Percentiles rank a stretch among this genome's conserved stretches.
phyloP scores from a whole-genome alignment of 345 rosid genomes.

The Capsella bursapastoris region DNA sequence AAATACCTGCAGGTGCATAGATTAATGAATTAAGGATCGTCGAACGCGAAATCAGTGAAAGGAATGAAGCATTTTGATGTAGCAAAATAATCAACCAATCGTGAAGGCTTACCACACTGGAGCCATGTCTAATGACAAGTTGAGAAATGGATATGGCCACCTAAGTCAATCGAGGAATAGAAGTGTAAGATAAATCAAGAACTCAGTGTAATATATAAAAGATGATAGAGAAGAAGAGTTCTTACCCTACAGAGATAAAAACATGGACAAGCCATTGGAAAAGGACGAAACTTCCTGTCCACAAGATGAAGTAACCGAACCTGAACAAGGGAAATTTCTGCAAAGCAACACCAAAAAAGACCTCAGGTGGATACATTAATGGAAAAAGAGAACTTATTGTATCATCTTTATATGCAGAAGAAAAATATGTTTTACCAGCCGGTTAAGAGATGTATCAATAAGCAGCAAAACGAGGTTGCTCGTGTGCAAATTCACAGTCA shows the following conservation, averaged over 20 bases:
- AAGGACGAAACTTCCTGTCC: slow-evolving; percentile 62
- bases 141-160: slow-evolving; percentile 85
- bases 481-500: slow-evolving; percentile 70
- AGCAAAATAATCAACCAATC: not conserved
- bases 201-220: not conserved
- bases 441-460: slow-evolving; percentile 62
- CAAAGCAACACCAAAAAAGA: slow-evolving; percentile 30
- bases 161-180: slow-evolving; percentile 38
- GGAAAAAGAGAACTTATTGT: not conserved
- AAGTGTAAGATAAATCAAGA: slow-evolving; percentile 20
- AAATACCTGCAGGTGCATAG: slow-evolving; percentile 54
- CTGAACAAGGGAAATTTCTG: slow-evolving; percentile 75
- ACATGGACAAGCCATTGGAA: slow-evolving; percentile 70
- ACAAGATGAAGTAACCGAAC: slow-evolving; percentile 64
- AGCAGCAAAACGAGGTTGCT: slow-evolving; percentile 62
- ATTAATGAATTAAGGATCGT: not conserved
- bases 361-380: slow-evolving; percentile 5
- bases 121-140: slow-evolving; percentile 58
- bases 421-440: slow-evolving; percentile 50
- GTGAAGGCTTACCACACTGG: slow-evolving; percentile 59
- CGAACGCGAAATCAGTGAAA: not conserved
- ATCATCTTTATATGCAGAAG: not conserved
- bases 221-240: not conserved
- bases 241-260: slow-evolving; percentile 52
- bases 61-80: slow-evolving; percentile 13